phyloP scores from a whole-genome alignment of 1,284 basidiomycete genomes.

The Microbotryum silenes-acaulis region DNA sequence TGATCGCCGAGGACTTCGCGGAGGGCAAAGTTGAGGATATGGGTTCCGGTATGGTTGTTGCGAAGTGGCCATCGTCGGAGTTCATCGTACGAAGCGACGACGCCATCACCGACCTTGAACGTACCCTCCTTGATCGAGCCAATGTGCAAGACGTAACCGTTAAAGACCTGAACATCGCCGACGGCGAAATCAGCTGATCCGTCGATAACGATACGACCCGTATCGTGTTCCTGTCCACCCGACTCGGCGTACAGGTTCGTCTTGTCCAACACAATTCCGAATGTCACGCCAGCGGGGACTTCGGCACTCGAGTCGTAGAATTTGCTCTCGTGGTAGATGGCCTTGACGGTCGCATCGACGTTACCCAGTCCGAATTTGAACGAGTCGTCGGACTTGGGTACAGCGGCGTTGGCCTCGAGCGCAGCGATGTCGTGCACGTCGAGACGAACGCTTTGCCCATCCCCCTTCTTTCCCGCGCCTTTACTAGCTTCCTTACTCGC shows the following conservation, averaged over 20 bases:
- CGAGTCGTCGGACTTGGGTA: constrained; percentile 92
- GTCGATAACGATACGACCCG: constrained; percentile 87
- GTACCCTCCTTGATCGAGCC: constrained; percentile 62
- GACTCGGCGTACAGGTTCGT: constrained; percentile 99
- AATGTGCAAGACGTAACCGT: constrained; percentile 80
- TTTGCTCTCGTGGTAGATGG: constrained; percentile 73
- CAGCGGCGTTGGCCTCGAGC: constrained; percentile 67
- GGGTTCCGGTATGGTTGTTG: constrained; percentile 97
- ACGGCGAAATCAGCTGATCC: constrained; percentile 89
- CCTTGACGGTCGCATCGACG: constrained; percentile 67
- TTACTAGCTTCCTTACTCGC: constrained; percentile 88
- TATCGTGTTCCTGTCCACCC: constrained; percentile 96
- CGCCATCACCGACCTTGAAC: constrained; percentile 59
- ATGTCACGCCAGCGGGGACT: constrained; percentile 53
- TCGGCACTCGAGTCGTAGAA: constrained; percentile 64
- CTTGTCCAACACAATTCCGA: constrained; percentile 82
- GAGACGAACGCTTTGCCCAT: constrained; percentile 62
- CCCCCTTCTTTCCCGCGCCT: constrained; percentile 59
- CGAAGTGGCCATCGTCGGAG: constrained; percentile 88
- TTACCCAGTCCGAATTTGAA: constrained; percentile 74
- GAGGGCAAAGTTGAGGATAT: constrained; percentile 90
- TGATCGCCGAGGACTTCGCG: constrained; percentile 93
- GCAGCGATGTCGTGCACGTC: constrained; percentile 92
- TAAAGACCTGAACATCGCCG: constrained; percentile 79
- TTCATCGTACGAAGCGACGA: constrained; percentile 69